Percentiles rank a stretch among this genome's conserved stretches.
phyloP scores from a whole-genome alignment of 1,284 basidiomycete species.

The Anthracocystis panici-leucophaei region DNA sequence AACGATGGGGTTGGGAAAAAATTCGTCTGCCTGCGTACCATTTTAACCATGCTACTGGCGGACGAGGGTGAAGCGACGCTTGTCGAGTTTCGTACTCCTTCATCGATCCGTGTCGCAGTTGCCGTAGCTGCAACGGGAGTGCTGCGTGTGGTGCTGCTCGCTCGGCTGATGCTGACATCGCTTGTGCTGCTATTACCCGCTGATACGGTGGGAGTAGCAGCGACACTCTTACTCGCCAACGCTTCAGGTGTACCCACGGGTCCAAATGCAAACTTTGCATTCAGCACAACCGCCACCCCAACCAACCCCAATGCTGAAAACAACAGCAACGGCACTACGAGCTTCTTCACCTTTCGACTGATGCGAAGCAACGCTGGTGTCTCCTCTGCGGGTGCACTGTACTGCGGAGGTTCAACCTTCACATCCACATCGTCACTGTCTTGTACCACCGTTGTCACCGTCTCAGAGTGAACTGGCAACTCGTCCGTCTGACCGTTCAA shows the following conservation, averaged over 20 bases:
- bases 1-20: slow-evolving; percentile 15
- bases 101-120: not conserved
- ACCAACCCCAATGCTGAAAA: slow-evolving; percentile 14
- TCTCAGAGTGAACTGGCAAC: not conserved
- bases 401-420: slow-evolving; percentile 12
- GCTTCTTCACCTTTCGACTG: slow-evolving; percentile 17
- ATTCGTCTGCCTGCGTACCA: slow-evolving; percentile 19
- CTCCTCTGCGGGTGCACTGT: slow-evolving; percentile 5
- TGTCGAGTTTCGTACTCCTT: not conserved
- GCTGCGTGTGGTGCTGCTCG: not conserved
- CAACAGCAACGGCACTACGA: slow-evolving; percentile 20
- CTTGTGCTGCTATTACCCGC: not conserved
- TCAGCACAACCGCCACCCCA: slow-evolving; percentile 29
- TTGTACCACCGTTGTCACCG: slow-evolving; percentile 20
- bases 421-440: not conserved
- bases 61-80: not conserved
- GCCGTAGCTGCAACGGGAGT: too few relatives aligned
- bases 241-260: not conserved
- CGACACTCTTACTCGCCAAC: not conserved
- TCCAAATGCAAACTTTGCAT: slow-evolving; percentile 26
- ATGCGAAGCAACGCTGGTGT: slow-evolving; percentile 7
- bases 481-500: not conserved
- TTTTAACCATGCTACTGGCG: slow-evolving; percentile 11
- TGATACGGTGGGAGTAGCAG: not conserved
- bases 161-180: not conserved